These are phyloP conservation scores for Coniochaeta sp. DNA, from an alignment of 2,329 filamentous ascomycete species.

Conservation along the genomic window DNA sequence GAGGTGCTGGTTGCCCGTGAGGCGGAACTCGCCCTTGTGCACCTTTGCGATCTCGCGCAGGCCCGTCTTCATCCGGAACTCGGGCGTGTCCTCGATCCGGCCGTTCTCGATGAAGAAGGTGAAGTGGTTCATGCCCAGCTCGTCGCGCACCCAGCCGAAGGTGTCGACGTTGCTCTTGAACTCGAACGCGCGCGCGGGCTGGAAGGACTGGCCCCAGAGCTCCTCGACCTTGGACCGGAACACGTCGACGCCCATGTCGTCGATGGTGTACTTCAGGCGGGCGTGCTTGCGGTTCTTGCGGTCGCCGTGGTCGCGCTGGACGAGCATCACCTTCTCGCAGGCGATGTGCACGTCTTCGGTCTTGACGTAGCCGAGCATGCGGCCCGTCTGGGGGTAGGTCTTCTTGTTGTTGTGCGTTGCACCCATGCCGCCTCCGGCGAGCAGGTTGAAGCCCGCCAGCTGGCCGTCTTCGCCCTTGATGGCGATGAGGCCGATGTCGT, in stretches of 20 bases:
- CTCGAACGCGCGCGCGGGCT: conserved; percentile 70
- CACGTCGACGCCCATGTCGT: conserved; percentile 87
- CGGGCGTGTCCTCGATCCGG: conserved; percentile 91
- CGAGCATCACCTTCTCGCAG: conserved; percentile 98
- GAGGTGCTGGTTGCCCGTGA: conserved; percentile 96
- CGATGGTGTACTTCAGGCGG: conserved; percentile 98
- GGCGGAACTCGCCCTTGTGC: conserved; percentile 92
- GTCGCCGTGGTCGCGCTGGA: conserved; percentile 92
- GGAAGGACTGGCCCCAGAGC: conserved; percentile 77
- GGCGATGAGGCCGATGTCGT: conserved; percentile 92
- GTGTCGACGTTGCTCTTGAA: conserved; percentile 96
- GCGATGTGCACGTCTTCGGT: conserved; percentile 73
- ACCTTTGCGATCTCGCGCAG: conserved; percentile 86
- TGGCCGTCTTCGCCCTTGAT: conserved; percentile 82
- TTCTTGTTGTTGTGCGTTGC: conserved; percentile 99
- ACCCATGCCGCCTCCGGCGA: conserved; percentile 96
- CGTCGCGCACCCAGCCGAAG: conserved; percentile 95
- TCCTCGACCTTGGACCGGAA: conserved; percentile 90
- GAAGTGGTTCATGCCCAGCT: conserved; percentile 89
- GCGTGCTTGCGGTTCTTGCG: conserved; percentile 99
- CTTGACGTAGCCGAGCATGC: conserved; percentile 82
- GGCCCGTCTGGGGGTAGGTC: conserved; percentile 92
- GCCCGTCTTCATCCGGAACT: conserved; percentile 96
- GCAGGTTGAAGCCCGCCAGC: conserved; percentile 86
- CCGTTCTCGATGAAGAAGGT: conserved; percentile 99